Percentiles rank a stretch among this genome's conserved stretches.
Conservation (phyloP, 768 basidiomycete species). For the Leccinum ochraceum region DNA sequence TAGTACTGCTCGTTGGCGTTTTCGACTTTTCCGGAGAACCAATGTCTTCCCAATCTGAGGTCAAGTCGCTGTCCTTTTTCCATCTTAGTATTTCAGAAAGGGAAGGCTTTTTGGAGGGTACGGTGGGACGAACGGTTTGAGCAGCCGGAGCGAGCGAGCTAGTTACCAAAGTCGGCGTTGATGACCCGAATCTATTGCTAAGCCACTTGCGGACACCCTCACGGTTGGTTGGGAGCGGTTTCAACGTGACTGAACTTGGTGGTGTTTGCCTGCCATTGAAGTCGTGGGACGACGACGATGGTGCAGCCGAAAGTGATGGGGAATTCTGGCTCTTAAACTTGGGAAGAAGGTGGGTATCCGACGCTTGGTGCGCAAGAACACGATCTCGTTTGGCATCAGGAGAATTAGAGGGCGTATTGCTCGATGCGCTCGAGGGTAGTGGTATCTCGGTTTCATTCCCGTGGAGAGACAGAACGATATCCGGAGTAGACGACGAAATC, state of each 20-base stretch:
- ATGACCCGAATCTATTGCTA: conserved; percentile 55
- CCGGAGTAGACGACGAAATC: conserved; percentile 50
- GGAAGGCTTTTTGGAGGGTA: conserved; percentile 60
- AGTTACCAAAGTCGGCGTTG: conserved; percentile 40
- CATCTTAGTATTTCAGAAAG: conserved; percentile 62
- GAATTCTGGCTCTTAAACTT: conserved; percentile 49
- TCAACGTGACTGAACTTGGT: conserved; percentile 38
- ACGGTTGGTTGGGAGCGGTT: conserved; percentile 66
- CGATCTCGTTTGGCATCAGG: conserved; percentile 58
- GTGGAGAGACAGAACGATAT: conserved; percentile 45
- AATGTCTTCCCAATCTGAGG: conserved; percentile 68
- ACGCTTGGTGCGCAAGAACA: conserved; percentile 65
- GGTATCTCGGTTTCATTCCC: conserved; percentile 46
- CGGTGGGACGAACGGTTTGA: conserved; percentile 37
- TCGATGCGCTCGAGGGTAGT: conserved; percentile 49
- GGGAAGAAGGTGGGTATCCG: conserved; percentile 63
- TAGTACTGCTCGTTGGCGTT: conserved; percentile 50
- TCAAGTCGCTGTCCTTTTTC: conserved; percentile 57
- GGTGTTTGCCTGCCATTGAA: conserved; percentile 39
- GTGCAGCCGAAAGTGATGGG: conserved; percentile 41
- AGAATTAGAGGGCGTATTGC: conserved; percentile 49
- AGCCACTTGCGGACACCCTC: conserved; percentile 84
- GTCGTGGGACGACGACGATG: conserved; percentile 54
- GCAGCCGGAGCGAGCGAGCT: conserved; percentile 36
- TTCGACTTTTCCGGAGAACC: conserved; percentile 43